These are phyloP conservation scores for Colletotrichum scovillei DNA, from an alignment of 2,329 filamentous ascomycete genomes.

Conservation along the genomic window DNA sequence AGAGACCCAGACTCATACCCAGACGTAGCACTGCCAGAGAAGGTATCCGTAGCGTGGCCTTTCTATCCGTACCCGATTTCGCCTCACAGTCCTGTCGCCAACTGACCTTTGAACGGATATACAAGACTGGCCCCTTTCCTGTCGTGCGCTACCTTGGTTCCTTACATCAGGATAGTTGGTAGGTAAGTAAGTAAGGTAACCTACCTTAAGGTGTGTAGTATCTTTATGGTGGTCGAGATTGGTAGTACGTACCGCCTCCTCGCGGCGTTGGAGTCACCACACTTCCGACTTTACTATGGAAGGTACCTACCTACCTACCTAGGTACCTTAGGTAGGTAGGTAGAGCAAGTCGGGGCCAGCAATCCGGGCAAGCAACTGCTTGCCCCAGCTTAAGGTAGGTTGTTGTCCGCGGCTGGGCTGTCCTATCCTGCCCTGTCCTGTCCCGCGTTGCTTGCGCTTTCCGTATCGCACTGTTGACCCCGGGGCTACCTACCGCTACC, in stretches of 20 bases:
- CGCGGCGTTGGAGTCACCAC: background rate
- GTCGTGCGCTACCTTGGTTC: background rate
- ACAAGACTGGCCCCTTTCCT: background rate
- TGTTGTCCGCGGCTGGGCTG: slow-evolving; percentile 2
- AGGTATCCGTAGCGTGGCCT: background rate
- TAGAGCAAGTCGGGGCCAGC: background rate
- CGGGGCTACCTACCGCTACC: background rate
- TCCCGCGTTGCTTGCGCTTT: slow-evolving; percentile 23
- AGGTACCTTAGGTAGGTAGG: too few species aligned
- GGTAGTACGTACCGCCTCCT: slow-evolving; percentile 9
- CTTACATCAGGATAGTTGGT: background rate
- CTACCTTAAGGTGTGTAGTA: background rate
- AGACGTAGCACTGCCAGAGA: background rate
- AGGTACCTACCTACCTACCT: too few species aligned
- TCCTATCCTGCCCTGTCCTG: slow-evolving; percentile 18
- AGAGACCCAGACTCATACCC: background rate
- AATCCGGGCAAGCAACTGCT: slow-evolving; percentile 1
- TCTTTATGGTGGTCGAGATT: background rate
- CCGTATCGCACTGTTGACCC: slow-evolving; percentile 13
- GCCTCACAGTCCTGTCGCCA: background rate
- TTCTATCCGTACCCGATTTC: background rate
- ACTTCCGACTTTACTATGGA: too few species aligned
- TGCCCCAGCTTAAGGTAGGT: background rate
- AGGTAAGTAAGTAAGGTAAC: background rate
- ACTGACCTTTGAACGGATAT: background rate